phyloP scores from a whole-genome alignment of 2,329 filamentous ascomycete species.

The Tolypocladium tundrense region DNA sequence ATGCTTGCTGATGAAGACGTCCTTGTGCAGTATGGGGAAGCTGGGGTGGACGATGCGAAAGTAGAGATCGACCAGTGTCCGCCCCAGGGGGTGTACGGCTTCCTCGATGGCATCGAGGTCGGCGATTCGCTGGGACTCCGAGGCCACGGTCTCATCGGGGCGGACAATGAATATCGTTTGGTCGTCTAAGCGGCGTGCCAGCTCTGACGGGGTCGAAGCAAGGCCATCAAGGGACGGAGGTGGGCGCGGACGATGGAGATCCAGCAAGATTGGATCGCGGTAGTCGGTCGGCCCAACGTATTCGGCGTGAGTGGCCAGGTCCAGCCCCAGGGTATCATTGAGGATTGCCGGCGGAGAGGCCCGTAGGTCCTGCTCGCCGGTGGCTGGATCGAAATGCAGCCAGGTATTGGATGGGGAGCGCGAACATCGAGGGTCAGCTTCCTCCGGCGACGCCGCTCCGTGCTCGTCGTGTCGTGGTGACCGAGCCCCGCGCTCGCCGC shows the following conservation, averaged over 20 bases:
- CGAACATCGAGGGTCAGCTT: not conserved
- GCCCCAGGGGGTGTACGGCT: constrained; percentile 52
- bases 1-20: constrained; percentile 52
- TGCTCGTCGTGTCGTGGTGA: not conserved
- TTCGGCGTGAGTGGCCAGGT: constrained; percentile 48
- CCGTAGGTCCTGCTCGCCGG: not conserved
- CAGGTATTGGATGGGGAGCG: constrained; percentile 5
- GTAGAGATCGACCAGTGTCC: constrained; percentile 55
- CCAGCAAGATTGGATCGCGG: constrained; percentile 46
- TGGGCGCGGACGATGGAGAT: constrained; percentile 36
- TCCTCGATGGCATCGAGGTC: constrained; percentile 45
- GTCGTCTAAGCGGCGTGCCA: constrained; percentile 22
- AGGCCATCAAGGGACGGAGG: constrained; percentile 5
- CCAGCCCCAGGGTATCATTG: constrained; percentile 39
- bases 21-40: constrained; percentile 50
- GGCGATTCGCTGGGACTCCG: constrained; percentile 28
- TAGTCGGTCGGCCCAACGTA: constrained; percentile 51
- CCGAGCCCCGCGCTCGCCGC: not conserved
- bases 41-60: constrained; percentile 51
- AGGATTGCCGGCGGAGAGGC: constrained; percentile 18
- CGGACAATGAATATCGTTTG: constrained; percentile 25
- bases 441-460: not conserved
- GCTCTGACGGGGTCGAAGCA: constrained; percentile 7
- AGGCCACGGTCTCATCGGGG: constrained; percentile 22
- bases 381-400: not conserved